Percentiles rank a stretch among this genome's conserved stretches.
These are phyloP conservation scores for Rugonectria rugulosa DNA, from an alignment of 2,329 filamentous ascomycete species.

Conservation along the genomic window DNA sequence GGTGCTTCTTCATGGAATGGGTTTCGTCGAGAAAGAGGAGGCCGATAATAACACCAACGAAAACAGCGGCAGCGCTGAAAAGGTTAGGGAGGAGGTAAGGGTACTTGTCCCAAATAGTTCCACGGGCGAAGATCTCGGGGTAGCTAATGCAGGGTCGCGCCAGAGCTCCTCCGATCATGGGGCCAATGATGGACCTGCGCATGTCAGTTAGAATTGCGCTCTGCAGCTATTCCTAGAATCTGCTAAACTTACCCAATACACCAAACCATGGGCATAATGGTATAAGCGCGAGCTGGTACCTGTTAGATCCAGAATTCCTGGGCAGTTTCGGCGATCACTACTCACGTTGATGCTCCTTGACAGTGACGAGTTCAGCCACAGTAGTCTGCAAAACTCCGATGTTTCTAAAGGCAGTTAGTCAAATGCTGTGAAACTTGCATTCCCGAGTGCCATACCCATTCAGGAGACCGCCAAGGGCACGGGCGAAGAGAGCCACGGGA, in stretches of 20 bases:
- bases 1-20: constrained; percentile 80
- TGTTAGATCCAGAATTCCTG: constrained; percentile 35
- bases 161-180: constrained; percentile 87
- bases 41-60: constrained; percentile 78
- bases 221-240: neutral
- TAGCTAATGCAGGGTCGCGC: constrained; percentile 87
- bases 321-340: constrained; percentile 20
- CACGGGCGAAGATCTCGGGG: constrained; percentile 73
- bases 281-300: constrained; percentile 80
- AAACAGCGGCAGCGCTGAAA: constrained; percentile 83
- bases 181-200: constrained; percentile 84
- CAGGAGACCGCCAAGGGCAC: constrained; percentile 86
- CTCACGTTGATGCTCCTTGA: constrained; percentile 91
- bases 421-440: constrained; percentile 13
- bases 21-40: constrained; percentile 94
- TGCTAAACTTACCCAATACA: constrained; percentile 75
- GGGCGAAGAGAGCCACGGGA: constrained; percentile 82
- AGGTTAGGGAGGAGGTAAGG: constrained; percentile 93
- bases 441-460: constrained; percentile 76
- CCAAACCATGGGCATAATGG: constrained; percentile 98
- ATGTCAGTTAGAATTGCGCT: constrained; percentile 37
- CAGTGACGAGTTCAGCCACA: constrained; percentile 90
- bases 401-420: constrained; percentile 64
- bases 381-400: constrained; percentile 96
- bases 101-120: constrained; percentile 82